These are phyloP conservation scores for Iris pallida DNA, from an alignment of 116 monocot species.

Conservation along the genomic window DNA sequence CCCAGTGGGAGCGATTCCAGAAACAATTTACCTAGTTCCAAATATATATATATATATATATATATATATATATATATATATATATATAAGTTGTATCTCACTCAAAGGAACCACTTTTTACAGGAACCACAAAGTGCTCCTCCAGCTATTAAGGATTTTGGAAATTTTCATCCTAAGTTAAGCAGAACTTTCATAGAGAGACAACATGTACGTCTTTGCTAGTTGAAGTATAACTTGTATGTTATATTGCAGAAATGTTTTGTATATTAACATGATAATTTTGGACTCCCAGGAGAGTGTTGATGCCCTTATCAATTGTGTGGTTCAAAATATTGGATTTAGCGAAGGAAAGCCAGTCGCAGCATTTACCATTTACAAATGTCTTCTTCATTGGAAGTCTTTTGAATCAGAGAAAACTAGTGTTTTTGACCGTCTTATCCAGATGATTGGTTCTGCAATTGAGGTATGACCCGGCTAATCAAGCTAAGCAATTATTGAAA, in stretches of 20 bases:
- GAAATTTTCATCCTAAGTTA: slow-evolving; percentile 51
- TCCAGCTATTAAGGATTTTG: slow-evolving; percentile 60
- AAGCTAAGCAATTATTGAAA: not conserved
- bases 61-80: no score
- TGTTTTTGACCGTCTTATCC: slow-evolving; percentile 92
- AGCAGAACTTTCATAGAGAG: slow-evolving; percentile 68
- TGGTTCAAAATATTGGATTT: slow-evolving; percentile 70
- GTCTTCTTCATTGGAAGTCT: slow-evolving; percentile 91
- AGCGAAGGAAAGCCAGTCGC: slow-evolving; percentile 84
- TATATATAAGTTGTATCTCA: no score
- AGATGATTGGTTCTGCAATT: slow-evolving; percentile 88
- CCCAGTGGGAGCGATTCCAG: no score
- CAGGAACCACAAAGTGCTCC: slow-evolving; percentile 90
- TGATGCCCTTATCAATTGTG: slow-evolving; percentile 72
- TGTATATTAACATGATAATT: slow-evolving; percentile 5
- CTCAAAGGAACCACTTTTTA: slow-evolving; percentile 2
- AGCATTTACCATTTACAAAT: slow-evolving; percentile 90
- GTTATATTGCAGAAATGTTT: not conserved
- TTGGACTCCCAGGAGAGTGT: slow-evolving; percentile 76
- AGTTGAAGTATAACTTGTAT: no score
- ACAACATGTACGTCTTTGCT: slow-evolving; percentile 74
- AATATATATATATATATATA: no score
- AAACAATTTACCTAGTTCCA: no score
- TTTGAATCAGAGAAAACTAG: slow-evolving; percentile 93
- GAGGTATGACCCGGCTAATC: slow-evolving; percentile 46